Evolutionary conservation across 2,329 filamentous ascomycete genomes (phyloP).

Genomic region (Ceratocystis cubensis): DNA sequence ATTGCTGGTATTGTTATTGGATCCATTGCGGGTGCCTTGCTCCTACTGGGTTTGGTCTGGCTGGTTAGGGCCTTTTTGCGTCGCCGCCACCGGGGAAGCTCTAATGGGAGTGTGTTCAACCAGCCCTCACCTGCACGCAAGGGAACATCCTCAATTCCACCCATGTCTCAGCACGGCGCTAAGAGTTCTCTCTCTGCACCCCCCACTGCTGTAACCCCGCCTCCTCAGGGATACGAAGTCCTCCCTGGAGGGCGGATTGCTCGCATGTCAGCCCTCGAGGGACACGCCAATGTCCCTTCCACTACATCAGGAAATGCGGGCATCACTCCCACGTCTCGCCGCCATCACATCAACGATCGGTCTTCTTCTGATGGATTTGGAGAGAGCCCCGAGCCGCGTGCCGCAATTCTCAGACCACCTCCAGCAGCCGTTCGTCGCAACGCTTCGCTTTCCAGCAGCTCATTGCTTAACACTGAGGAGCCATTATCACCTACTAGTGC

Average conservation of each 20-base stretch:
- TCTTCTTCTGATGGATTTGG: slow-evolving; percentile 62
- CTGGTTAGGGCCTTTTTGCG: slow-evolving; percentile 44
- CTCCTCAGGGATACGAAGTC: slow-evolving; percentile 52
- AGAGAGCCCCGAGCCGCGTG: slow-evolving; percentile 56
- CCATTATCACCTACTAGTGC: slow-evolving; percentile 62
- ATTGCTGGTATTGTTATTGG: slow-evolving; percentile 89
- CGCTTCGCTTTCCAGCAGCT: slow-evolving; percentile 81
- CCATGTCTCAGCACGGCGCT: slow-evolving; percentile 24
- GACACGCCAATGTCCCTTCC: slow-evolving; percentile 50
- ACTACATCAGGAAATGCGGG: slow-evolving; percentile 16
- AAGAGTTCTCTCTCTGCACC: slow-evolving; percentile 20
- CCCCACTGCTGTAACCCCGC: slow-evolving; percentile 16
- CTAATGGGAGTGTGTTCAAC: slow-evolving; percentile 64
- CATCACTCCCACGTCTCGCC: slow-evolving; percentile 17
- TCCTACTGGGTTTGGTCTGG: slow-evolving; percentile 59
- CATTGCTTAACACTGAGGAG: slow-evolving; percentile 57
- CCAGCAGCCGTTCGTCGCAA: slow-evolving; percentile 53
- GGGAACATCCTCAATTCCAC: slow-evolving; percentile 34
- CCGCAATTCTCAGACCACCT: slow-evolving; percentile 41
- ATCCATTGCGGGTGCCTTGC: slow-evolving; percentile 53
- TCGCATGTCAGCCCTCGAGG: slow-evolving; percentile 88
- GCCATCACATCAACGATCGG: slow-evolving; percentile 38
- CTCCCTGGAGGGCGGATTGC: slow-evolving; percentile 81
- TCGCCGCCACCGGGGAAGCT: slow-evolving; percentile 48
- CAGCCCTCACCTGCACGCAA: slow-evolving; percentile 65